phyloP scores from a whole-genome alignment of 345 rosid species.

The Melastoma malabathricum region DNA sequence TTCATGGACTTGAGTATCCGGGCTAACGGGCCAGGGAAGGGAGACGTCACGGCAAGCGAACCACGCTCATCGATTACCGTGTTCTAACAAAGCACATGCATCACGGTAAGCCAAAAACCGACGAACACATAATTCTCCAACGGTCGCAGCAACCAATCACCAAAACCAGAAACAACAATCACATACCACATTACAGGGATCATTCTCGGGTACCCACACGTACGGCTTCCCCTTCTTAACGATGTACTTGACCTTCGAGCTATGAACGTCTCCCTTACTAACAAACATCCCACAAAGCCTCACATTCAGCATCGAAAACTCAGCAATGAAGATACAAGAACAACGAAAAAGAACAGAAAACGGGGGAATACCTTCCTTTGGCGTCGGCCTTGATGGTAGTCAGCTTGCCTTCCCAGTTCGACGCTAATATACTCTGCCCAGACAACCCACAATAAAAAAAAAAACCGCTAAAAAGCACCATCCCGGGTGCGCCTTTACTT shows the following conservation, averaged over 20 bases:
- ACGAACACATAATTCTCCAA: too few species aligned
- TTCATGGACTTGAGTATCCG: slow-evolving; percentile 35
- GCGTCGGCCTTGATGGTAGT: slow-evolving; percentile 74
- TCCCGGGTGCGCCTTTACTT: not conserved
- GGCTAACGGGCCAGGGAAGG: slow-evolving; percentile 56
- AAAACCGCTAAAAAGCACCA: not conserved
- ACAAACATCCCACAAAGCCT: not conserved
- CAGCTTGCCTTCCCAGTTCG: slow-evolving; percentile 73
- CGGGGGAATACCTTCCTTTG: slow-evolving; percentile 51
- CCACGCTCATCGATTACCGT: slow-evolving; percentile 68
- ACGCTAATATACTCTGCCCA: slow-evolving; percentile 54
- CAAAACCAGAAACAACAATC: not conserved
- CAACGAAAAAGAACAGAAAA: not conserved
- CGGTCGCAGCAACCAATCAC: not conserved
- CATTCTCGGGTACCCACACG: slow-evolving; percentile 74
- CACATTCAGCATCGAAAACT: not conserved
- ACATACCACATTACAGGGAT: slow-evolving; percentile 68
- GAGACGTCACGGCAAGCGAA: slow-evolving; percentile 58
- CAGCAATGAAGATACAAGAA: not conserved
- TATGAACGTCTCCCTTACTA: slow-evolving; percentile 49
- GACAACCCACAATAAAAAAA: slow-evolving; percentile 1
- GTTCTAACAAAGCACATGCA: slow-evolving; percentile 30
- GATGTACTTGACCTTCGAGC: slow-evolving; percentile 74
- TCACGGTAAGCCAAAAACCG: not conserved
- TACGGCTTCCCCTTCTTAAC: slow-evolving; percentile 61